Evolutionary conservation across 768 basidiomycete species (phyloP).

Genomic region (Amanita fuliginea): DNA sequence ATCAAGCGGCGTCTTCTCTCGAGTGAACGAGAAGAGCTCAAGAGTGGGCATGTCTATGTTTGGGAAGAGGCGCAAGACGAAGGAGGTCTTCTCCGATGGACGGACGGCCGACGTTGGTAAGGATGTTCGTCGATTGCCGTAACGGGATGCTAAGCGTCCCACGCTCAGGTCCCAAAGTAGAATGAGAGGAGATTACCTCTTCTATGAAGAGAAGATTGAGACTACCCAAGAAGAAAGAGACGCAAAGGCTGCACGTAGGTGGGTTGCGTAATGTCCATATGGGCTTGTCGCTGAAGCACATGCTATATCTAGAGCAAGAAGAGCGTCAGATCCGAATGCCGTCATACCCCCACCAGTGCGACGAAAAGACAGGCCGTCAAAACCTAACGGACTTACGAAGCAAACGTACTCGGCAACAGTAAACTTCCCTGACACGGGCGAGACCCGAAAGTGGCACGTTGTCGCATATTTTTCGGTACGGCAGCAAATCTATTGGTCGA

Average conservation of each 20-base stretch:
- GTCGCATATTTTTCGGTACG: constrained; percentile 64
- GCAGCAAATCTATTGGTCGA: background rate
- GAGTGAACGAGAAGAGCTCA: constrained; percentile 57
- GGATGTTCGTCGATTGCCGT: constrained; percentile 5
- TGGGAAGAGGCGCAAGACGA: constrained; percentile 83
- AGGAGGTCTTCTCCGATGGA: constrained; percentile 62
- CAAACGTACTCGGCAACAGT: constrained; percentile 78
- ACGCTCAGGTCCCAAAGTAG: constrained; percentile 65
- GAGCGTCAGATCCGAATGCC: constrained; percentile 51
- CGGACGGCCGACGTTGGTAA: constrained; percentile 72
- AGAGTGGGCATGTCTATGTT: constrained; percentile 70
- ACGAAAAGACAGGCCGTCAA: constrained; percentile 68
- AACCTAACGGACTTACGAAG: constrained; percentile 75
- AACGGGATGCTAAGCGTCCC: background rate
- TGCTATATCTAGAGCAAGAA: constrained; percentile 31
- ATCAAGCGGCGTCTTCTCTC: constrained; percentile 61
- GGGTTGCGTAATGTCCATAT: constrained; percentile 13
- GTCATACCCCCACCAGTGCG: constrained; percentile 48
- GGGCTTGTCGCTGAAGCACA: constrained; percentile 9
- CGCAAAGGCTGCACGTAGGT: constrained; percentile 72
- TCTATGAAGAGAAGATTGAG: constrained; percentile 78
- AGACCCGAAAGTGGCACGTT: constrained; percentile 70
- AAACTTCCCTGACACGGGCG: constrained; percentile 44
- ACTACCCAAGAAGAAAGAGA: constrained; percentile 72
- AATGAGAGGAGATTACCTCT: constrained; percentile 75